Evolutionary conservation across 1,139 yeast genomes (phyloP), one percentile per base, ranked within the genome.

Genomic region (Taphrina flavorubra): DNA sequence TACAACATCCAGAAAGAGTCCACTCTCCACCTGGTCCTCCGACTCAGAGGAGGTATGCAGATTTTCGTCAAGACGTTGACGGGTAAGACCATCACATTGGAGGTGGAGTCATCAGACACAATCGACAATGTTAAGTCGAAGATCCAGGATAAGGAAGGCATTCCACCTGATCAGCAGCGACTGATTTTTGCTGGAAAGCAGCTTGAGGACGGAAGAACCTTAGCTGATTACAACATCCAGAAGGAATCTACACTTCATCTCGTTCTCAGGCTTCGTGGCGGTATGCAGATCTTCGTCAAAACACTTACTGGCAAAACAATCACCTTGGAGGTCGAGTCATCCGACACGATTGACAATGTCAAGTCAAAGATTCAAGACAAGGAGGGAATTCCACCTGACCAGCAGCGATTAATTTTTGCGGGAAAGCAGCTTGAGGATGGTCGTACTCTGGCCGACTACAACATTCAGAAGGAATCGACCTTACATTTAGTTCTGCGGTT

Each of bases 391-490:
- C 96, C 96, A 80, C 96, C 96, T 79, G 96, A 89, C 83, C 96
- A 90, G 82, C 96, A 90, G 84, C 87, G 96, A 83, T 85, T 90
- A 79, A 90, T 90, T 83, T 90, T 90, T 77, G 96, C 96, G 76
- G 96, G 96, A 83, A 90, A 90, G 85, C 96, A 90, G 83, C 86
- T 89, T 79, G 96, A 89, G 82, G 96, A 90, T 77, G 76, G 98
- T 6, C 92, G 98, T 86, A 94, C 98, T 76, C 87, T 94, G 78
- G 89, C 97, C 77, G 99, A 94, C 87, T 94, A 94, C 96, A 92
- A 92, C 95, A 94, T 94, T 86, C 98, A 92, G 86, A 94, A 94
- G 91, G 99, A 94, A 86, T 94, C 99, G 75, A 94, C 98, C 75
- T 84, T 94, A 75, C 98, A 94, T 85, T 88, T 94, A 84, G 98